These are phyloP conservation scores for Rhizopus microsporus DNA, from an alignment of 371 early-diverging fungal species.

Conservation along the genomic window DNA sequence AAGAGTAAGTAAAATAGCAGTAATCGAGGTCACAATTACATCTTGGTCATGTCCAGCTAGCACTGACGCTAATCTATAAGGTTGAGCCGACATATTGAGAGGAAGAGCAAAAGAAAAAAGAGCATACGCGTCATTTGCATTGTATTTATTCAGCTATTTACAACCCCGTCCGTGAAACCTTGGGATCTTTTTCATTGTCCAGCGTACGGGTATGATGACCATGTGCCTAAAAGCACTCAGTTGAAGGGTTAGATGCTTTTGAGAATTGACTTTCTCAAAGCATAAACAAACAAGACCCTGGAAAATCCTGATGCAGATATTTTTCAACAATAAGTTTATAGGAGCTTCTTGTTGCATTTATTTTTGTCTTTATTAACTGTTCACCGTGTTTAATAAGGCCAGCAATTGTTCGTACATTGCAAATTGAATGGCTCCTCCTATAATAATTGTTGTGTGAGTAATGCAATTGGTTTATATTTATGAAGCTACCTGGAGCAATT, in stretches of 20 bases:
- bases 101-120: neutral
- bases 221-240: too few relatives aligned
- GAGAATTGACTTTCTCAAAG: too few relatives aligned
- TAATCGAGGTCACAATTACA: slow-evolving; percentile 17
- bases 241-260: too few relatives aligned
- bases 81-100: slow-evolving; percentile 16
- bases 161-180: neutral
- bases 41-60: slow-evolving; percentile 38
- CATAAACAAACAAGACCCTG: too few relatives aligned
- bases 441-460: neutral
- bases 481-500: slow-evolving; percentile 50
- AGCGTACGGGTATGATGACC: too few relatives aligned
- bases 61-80: slow-evolving; percentile 20
- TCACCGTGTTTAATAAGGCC: slow-evolving; percentile 24
- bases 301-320: neutral
- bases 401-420: slow-evolving; percentile 44
- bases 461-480: neutral
- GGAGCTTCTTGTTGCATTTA: neutral
- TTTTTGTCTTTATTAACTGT: neutral
- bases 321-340: too few relatives aligned
- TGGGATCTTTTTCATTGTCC: too few relatives aligned
- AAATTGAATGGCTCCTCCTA: slow-evolving; percentile 53
- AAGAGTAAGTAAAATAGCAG: neutral
- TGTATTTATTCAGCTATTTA: neutral
- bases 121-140: slow-evolving; percentile 15